A percentile compares a stretch with the other conserved stretches of the same genome.
These are phyloP conservation scores for Venturiaceae sp. DNA, from an alignment of 2,329 filamentous ascomycete genomes.

Conservation along the genomic window DNA sequence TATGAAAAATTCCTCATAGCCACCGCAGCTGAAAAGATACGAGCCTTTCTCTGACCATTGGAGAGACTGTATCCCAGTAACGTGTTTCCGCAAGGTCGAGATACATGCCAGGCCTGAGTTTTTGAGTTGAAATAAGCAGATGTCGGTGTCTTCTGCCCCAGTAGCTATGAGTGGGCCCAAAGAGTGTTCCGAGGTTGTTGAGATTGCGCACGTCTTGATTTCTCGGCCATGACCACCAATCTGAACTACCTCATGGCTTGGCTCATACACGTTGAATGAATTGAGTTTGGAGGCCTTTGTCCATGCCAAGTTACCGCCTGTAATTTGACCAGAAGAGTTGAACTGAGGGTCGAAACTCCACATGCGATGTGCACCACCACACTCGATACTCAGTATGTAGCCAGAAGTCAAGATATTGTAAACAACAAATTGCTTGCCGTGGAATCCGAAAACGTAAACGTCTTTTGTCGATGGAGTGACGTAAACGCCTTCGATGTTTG, in stretches of 20 bases:
- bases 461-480: constrained; percentile 41
- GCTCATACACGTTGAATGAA: constrained; percentile 24
- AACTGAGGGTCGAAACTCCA: constrained; percentile 48
- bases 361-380: constrained; percentile 73
- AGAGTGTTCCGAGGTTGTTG: constrained; percentile 13
- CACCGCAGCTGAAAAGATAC: constrained; percentile 77
- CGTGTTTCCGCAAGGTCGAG: constrained; percentile 57
- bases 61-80: constrained; percentile 72
- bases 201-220: constrained; percentile 55
- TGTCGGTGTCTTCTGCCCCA: constrained; percentile 61
- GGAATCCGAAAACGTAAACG: constrained; percentile 72
- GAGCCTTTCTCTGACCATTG: constrained; percentile 58
- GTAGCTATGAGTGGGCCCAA: constrained; percentile 45
- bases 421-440: constrained; percentile 66
- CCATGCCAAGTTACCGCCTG: constrained; percentile 56
- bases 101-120: constrained; percentile 8
- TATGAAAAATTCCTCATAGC: constrained; percentile 79
- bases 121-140: constrained; percentile 51
- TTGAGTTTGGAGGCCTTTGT: constrained; percentile 56
- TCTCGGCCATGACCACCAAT: constrained; percentile 77
- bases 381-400: constrained; percentile 64
- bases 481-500: constrained; percentile 65
- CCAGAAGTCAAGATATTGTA: constrained; percentile 67
- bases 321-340: constrained; percentile 14
- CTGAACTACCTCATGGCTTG: constrained; percentile 44